phyloP scores from a whole-genome alignment of 1,284 basidiomycete species.

The Thelephora terrestris region DNA sequence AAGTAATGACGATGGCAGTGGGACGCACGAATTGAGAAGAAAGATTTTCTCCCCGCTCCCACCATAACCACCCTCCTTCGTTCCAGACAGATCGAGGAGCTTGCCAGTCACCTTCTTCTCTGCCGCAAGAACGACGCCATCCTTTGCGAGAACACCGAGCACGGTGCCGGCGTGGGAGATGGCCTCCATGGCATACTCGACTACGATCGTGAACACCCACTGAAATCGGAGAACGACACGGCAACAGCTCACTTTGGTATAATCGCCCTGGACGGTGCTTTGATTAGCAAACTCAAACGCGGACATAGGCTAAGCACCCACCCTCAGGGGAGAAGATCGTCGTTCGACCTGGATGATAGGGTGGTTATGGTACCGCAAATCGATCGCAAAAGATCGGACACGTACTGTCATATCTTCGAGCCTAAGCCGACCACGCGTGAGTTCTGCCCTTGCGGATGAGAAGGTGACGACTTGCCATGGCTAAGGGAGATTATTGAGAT shows the following conservation, averaged over 20 bases:
- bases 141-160: constrained; percentile 88
- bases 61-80: constrained; percentile 84
- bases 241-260: constrained; percentile 67
- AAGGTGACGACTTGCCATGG: constrained; percentile 23
- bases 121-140: constrained; percentile 95
- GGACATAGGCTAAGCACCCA: constrained; percentile 26
- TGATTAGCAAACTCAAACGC: constrained; percentile 6
- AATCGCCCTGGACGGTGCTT: constrained; percentile 53
- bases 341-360: constrained; percentile 56
- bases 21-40: constrained; percentile 1
- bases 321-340: constrained; percentile 96
- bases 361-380: constrained; percentile 10
- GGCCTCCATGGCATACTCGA: constrained; percentile 99
- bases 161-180: constrained; percentile 97
- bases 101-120: constrained; percentile 99
- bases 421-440: constrained; percentile 31
- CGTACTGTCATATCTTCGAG: constrained; percentile 86
- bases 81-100: constrained; percentile 79
- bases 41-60: constrained; percentile 80
- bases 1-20: not conserved
- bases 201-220: constrained; percentile 29
- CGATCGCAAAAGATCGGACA: constrained; percentile 10
- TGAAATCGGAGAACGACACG: not conserved
- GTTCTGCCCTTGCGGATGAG: not conserved
- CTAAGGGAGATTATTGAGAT: constrained; percentile 8